These are phyloP conservation scores for Eucalyptus shirleyi DNA, from an alignment of 345 rosid species.

Conservation along the genomic window DNA sequence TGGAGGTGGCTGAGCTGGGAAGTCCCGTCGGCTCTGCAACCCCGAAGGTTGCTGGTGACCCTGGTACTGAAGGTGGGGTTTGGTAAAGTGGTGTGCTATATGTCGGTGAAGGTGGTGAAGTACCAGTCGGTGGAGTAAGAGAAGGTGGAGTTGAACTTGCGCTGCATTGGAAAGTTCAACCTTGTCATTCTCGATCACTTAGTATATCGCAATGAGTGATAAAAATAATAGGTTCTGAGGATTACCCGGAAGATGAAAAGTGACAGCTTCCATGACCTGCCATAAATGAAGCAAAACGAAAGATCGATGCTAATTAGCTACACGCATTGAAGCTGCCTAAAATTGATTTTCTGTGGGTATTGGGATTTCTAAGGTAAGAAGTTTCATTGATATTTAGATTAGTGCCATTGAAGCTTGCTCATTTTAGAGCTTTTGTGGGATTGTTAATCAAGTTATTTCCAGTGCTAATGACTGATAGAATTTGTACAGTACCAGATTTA, in stretches of 20 bases:
- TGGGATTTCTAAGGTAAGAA: neutral
- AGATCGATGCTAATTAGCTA: neutral
- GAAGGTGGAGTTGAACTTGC: conserved; percentile 12
- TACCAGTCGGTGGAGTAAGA: neutral
- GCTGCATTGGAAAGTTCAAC: conserved; percentile 26
- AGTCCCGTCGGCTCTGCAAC: conserved; percentile 72
- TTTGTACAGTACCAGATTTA: neutral
- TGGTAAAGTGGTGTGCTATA: neutral
- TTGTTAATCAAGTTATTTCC: neutral
- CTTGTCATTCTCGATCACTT: neutral
- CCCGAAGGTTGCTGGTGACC: conserved; percentile 42
- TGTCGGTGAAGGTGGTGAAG: conserved; percentile 8
- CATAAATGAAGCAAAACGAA: neutral
- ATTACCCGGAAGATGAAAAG: conserved; percentile 29
- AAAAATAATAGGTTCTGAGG: neutral
- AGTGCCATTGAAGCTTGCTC: neutral
- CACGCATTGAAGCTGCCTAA: neutral
- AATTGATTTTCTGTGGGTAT: neutral
- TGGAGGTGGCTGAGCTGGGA: conserved; percentile 60
- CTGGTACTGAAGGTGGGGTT: conserved; percentile 25
- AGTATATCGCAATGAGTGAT: neutral
- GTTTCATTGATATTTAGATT: neutral
- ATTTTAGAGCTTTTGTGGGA: neutral
- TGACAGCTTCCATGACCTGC: conserved; percentile 86
- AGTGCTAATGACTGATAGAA: neutral